phyloP scores from a whole-genome alignment of 1,139 yeast genomes.

The Sugiyamaella pinicola region DNA sequence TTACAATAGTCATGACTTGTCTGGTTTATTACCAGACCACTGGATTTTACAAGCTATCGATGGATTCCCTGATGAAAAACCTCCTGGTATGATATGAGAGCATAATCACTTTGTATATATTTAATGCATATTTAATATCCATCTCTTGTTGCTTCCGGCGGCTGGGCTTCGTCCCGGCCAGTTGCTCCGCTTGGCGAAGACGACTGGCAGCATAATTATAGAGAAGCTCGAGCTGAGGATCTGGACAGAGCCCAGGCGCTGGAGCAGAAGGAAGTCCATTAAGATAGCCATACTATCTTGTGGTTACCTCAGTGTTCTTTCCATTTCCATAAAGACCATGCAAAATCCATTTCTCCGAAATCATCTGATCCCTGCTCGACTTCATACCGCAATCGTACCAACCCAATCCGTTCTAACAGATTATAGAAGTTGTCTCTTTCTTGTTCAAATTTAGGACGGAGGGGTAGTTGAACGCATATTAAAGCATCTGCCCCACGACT shows the following conservation, averaged over 20 bases:
- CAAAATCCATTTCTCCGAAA: constrained; percentile 71
- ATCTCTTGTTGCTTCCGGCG: background rate
- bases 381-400: constrained; percentile 37
- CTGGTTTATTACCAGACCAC: constrained; percentile 2
- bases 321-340: constrained; percentile 40
- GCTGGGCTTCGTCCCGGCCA: too few relatives aligned
- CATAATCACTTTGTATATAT: background rate
- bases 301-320: too few relatives aligned
- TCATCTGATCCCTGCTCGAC: constrained; percentile 76
- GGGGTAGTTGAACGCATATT: constrained; percentile 73
- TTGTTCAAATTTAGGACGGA: constrained; percentile 63
- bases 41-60: constrained; percentile 28
- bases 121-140: constrained; percentile 3
- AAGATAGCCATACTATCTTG: too few relatives aligned
- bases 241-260: too few relatives aligned
- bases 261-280: too few relatives aligned
- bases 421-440: constrained; percentile 66
- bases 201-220: too few relatives aligned
- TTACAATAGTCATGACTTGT: constrained; percentile 21
- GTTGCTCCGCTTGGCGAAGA: too few relatives aligned
- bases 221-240: too few relatives aligned
- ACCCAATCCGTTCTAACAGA: constrained; percentile 47
- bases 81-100: constrained; percentile 5
- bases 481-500: constrained; percentile 40
- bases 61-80: constrained; percentile 17